phyloP scores from a whole-genome alignment of 2,329 filamentous ascomycete genomes.

The Phyllosticta ampelicida region DNA sequence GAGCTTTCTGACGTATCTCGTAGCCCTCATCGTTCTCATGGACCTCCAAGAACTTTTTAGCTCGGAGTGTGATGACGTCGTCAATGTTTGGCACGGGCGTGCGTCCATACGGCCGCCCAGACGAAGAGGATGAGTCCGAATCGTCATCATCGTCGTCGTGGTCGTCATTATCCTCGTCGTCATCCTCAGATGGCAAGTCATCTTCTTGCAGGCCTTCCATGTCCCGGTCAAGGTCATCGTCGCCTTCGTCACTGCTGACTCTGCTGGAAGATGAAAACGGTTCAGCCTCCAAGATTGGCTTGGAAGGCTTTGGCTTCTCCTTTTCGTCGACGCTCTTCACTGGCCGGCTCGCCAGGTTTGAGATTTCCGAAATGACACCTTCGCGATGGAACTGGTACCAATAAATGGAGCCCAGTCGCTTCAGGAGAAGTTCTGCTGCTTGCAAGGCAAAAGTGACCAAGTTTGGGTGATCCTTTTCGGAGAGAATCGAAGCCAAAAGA shows the following conservation, averaged over 20 bases:
- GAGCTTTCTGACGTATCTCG: conserved; percentile 67
- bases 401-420: conserved; percentile 76
- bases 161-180: conserved; percentile 35
- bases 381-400: conserved; percentile 95
- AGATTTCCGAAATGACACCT: conserved; percentile 85
- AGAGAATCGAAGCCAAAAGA: conserved; percentile 87
- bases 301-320: conserved; percentile 15
- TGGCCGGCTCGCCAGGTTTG: conserved; percentile 56
- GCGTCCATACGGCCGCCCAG: conserved; percentile 21
- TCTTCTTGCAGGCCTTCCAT: conserved; percentile 43
- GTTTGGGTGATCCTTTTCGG: conserved; percentile 83
- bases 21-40: conserved; percentile 71
- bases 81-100: conserved; percentile 43
- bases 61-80: conserved; percentile 62
- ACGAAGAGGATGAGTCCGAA: conserved; percentile 52
- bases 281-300: conserved; percentile 18
- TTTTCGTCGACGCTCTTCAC: conserved; percentile 22
- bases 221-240: conserved; percentile 31
- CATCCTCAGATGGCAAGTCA: conserved; percentile 42
- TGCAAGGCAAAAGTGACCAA: conserved; percentile 81
- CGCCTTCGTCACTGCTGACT: conserved; percentile 17
- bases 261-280: conserved; percentile 17
- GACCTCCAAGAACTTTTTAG: conserved; percentile 70
- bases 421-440: conserved; percentile 77
- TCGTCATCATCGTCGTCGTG: conserved; percentile 40